Base-by-base conservation (phyloP, 148 eudicot genomes). In the Pouteria glomerata region DNA sequence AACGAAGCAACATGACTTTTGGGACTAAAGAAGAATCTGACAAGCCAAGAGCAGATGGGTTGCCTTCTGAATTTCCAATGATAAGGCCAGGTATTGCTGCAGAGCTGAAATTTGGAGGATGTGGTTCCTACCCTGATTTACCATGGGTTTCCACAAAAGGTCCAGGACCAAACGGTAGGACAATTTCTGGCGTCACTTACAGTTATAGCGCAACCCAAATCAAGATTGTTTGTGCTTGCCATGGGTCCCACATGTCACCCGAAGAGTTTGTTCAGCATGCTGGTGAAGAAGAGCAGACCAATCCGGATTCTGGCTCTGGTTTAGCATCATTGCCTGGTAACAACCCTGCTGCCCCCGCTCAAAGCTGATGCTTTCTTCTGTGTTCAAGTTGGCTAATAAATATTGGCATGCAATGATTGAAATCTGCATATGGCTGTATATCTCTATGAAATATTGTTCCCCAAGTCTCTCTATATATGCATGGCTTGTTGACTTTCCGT, bases 81-180 rank as follows among this genome's bases (percentile, higher is more conserved):
- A 90, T 90, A 60, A 80, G 77, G 58, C 96, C 96, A 7, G 96
- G 93, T 51, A 76, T 90, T 73, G 85, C 90, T 10, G 79, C 85
- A 8, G 85, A 86, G n/a, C 56, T 90, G n/a, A 86, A 85, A 68
- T 86, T 90, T 79, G 93, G 89, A 26, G 96, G 96, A 66, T 81
- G 84, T 4, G 96, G 93, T 34, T 83, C 90, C 44, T 74, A 75
- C 56, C 93, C 96, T 1, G 82, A 85, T 68, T 66, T 90, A 68
- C 96, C 96, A 21, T 90, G 96, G 96, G 96, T 90, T 50, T 88
- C 96, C 33, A 88, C 96, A 34, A 88, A 90, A 0, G 86, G 86
- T 21, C 68, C 87, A 0, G 96, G 96, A 5, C 90, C 93, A 33
- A 88, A 85, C 73, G 91, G 91, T 3, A 82, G 75, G 77, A 86